These are phyloP conservation scores for Pinus taeda DNA, from an alignment of 75 land plant genomes.

Conservation along the genomic window DNA sequence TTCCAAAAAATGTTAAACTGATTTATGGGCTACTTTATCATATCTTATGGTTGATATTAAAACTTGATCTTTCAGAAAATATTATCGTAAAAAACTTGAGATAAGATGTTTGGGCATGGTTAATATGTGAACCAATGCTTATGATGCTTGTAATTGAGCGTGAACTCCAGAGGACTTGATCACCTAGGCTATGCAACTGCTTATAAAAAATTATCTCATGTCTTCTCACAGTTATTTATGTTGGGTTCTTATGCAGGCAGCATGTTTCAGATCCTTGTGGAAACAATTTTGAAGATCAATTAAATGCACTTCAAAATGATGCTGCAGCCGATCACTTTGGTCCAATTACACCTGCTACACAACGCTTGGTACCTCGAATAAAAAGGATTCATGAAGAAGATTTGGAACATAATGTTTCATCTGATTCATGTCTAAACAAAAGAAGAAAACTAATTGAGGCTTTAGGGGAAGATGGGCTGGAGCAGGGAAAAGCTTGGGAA, in stretches of 20 bases:
- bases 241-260: background rate
- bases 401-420: background rate
- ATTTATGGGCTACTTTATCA: too few species aligned
- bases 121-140: too few species aligned
- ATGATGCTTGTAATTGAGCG: background rate
- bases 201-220: background rate
- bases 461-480: conserved; percentile 24
- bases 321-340: conserved; percentile 19
- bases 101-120: too few species aligned
- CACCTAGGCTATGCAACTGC: background rate
- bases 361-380: conserved; percentile 55
- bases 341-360: conserved; percentile 50
- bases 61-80: too few species aligned
- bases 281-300: background rate
- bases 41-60: too few species aligned
- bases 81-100: too few species aligned
- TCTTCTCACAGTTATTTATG: background rate
- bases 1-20: too few species aligned
- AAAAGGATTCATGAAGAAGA: conserved; percentile 67
- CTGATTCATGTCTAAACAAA: conserved; percentile 34
- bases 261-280: background rate
- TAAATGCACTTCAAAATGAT: conserved; percentile 11
- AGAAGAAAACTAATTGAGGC: conserved; percentile 48
- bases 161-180: background rate
- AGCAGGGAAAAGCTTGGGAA: conserved; percentile 37